Evolutionary conservation across 2,329 filamentous ascomycete species (phyloP), one percentile per base, ranked within the genome.

Genomic region (Sporothrix brasiliensis): DNA sequence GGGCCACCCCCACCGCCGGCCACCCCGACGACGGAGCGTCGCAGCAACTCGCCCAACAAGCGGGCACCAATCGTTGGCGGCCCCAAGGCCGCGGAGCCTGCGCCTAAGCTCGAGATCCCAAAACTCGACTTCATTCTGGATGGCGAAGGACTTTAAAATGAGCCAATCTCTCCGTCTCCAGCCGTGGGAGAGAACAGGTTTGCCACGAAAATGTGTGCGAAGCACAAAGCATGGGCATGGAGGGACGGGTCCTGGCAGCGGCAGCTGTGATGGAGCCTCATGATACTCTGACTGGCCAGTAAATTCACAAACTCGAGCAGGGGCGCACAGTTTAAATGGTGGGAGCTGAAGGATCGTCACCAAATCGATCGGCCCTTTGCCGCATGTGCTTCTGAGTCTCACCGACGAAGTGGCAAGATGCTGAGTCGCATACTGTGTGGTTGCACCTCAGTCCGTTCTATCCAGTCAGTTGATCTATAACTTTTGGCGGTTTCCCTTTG

Each of bases 31-130:
- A 14, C 58, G 0, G 70, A 73, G 13, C 67, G 44, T 11, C 65
- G 66, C 47, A 63, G 24, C 73, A 74, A 71, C 89, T 70, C 70
- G 11, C 71, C 65, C 6, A 69, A 69, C 53, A 70, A 72, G 54
- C 68, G 67, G 27, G 16, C 66, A 6, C 27, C 67, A 9, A 68
- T 52, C 9, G 60, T 68, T 7, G 73, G 73, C 76, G 75, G 79
- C 76, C 53, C 79, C 41, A 79, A 76, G 50, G 82, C 84, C 69
- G 83, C 85, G 49, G 84, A 86, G 73, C 82, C 85, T 30, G 82
- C 86, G 39, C 89, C 89, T 14, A 87, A 85, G 79, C 80, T 92
- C 73, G 88, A 90, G 74, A 86, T 88, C 74, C 86, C 85, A 11
- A 84, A 81, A 75, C 80, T 88, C 72, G 85, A 87, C 75, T 82